Evolutionary conservation across 768 basidiomycete species (phyloP).

Genomic region (Leccinellum luteum): DNA sequence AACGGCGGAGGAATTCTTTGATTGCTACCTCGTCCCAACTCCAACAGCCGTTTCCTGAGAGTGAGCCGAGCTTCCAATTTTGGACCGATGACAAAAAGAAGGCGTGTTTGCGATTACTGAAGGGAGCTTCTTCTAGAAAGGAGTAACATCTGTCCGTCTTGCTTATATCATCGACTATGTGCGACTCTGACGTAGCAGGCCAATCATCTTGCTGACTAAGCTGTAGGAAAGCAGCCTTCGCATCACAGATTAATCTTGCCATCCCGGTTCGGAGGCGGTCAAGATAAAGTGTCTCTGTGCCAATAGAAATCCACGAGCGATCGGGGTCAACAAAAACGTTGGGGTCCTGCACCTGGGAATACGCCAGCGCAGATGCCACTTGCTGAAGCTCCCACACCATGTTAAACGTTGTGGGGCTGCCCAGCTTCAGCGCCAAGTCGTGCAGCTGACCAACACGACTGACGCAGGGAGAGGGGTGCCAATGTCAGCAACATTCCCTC

Average conservation of each 20-base stretch:
- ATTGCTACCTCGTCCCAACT: background rate
- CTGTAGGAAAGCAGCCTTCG: background rate
- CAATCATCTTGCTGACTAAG: background rate
- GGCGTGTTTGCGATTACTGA: background rate
- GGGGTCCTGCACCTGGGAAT: slow-evolving; percentile 1
- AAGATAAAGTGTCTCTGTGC: background rate
- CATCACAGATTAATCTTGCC: background rate
- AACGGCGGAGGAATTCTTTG: background rate
- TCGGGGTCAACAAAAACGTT: background rate
- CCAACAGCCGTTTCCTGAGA: background rate
- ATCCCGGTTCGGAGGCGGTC: background rate
- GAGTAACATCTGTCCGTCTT: background rate
- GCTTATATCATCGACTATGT: background rate
- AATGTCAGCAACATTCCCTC: background rate
- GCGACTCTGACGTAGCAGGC: background rate
- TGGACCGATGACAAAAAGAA: background rate
- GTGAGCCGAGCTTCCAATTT: background rate
- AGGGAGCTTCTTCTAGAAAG: background rate
- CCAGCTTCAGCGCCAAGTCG: background rate
- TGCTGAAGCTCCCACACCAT: slow-evolving; percentile 11
- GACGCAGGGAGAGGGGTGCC: too few species aligned
- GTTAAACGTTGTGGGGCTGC: background rate
- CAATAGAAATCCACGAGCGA: background rate
- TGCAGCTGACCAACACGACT: background rate
- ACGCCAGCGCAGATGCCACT: background rate